Conservation (phyloP, 768 basidiomycete genomes). For the Amanita muscaria region DNA sequence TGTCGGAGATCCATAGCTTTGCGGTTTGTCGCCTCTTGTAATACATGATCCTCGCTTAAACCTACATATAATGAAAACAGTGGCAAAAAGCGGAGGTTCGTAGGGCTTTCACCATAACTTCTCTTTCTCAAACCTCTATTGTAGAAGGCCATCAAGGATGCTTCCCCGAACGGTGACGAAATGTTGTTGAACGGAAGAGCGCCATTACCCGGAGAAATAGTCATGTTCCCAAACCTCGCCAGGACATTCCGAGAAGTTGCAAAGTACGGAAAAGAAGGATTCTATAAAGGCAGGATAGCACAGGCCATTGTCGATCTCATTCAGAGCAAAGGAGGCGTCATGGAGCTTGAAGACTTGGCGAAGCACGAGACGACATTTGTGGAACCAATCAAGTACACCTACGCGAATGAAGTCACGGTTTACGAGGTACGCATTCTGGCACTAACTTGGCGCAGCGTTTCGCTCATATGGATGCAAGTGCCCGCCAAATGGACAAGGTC, state of each 20-base stretch:
- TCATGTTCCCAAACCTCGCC: conserved; percentile 75
- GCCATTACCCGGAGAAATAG: conserved; percentile 78
- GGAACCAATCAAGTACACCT: conserved; percentile 88
- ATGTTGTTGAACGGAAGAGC: conserved; percentile 83
- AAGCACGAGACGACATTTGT: conserved; percentile 71
- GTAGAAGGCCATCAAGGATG: conserved; percentile 62
- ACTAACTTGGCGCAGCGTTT: background rate
- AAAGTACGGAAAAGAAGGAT: conserved; percentile 80
- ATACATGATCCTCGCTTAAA: conserved; percentile 1
- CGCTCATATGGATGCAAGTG: conserved; percentile 42
- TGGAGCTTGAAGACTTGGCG: conserved; percentile 93
- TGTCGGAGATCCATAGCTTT: conserved; percentile 71
- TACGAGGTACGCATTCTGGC: conserved; percentile 60
- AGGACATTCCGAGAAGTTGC: conserved; percentile 76
- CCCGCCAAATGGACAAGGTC: conserved; percentile 94
- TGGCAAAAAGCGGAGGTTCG: conserved; percentile 53
- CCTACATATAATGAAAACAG: conserved; percentile 20
- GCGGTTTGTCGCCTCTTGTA: conserved; percentile 26
- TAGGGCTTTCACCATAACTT: background rate
- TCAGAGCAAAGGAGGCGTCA: conserved; percentile 80
- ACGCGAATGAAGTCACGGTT: conserved; percentile 74
- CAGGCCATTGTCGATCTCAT: conserved; percentile 84
- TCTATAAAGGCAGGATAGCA: conserved; percentile 88
- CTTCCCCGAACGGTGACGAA: conserved; percentile 78
- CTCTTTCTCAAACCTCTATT: background rate